Evolutionary conservation across 2,329 filamentous ascomycete species (phyloP), one percentile per base, ranked within the genome.

Genomic region (Botryotinia convoluta): DNA sequence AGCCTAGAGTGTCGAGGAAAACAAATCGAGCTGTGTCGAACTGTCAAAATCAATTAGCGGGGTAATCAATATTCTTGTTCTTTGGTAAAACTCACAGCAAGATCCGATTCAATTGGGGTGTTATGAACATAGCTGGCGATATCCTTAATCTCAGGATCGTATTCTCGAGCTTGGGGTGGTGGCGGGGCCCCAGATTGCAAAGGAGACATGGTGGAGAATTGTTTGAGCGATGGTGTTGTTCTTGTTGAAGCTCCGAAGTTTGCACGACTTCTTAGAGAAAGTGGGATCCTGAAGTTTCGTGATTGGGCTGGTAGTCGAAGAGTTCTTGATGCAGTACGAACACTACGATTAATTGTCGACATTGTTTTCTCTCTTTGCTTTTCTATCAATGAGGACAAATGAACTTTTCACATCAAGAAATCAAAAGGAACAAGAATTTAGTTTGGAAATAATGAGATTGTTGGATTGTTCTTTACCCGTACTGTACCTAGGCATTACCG

Each of bases 11-110:
- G 84, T 99, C 96, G 81, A 98, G 90, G 84, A 99, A 94, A 78
- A 98, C 95, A 86, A 94, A 95, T 85, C 96, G 92, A 76, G 96
- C 96, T 67, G 96, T 99, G 84, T 99, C 96, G 82, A 93, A 97
- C 93, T 96, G 78, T 75, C 45, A 32, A 44, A 29, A 67, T 63
- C 20, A 57, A 74, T 77, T 72, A 80, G 77, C 61, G 69, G 72
- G 73, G 64, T 64, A 69, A 35, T 73, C n/a, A 57, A 72, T 39
- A 9, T 29, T 57, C 32, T 42, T 37, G 64, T 72, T n/a, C 3
- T 68, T 22, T 51, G 60, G 57, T 42, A 67, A 69, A 86, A 51
- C 94, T 84, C 87, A 98, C 95, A 82, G 96, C 96, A 80, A 99
- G 88, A 78, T 97, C 93, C 44, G 95, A 98, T 79, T 95, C 88